These are phyloP conservation scores for Fusarium sp. DNA, from an alignment of 2,329 filamentous ascomycete genomes.

Conservation along the genomic window DNA sequence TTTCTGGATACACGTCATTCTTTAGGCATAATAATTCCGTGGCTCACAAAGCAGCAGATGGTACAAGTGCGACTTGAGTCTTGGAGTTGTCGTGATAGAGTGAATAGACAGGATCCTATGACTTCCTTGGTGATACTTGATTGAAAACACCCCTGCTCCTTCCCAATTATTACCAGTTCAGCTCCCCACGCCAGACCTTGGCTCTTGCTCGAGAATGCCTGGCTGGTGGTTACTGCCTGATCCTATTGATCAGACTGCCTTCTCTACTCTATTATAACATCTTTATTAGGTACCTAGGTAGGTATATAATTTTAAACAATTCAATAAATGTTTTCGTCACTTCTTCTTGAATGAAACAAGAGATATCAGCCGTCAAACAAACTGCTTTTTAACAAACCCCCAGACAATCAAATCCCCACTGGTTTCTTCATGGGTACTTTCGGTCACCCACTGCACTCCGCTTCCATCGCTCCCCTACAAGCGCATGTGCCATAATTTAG, in stretches of 20 bases:
- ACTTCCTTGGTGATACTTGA: background rate
- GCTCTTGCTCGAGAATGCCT: background rate
- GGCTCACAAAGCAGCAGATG: background rate
- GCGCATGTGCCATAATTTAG: slow-evolving; percentile 16
- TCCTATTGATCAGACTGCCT: background rate
- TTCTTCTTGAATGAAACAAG: background rate
- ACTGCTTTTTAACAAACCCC: background rate
- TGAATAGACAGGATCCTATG: background rate
- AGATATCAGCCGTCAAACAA: background rate
- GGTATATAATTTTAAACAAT: background rate
- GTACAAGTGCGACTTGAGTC: background rate
- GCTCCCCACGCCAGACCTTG: slow-evolving; percentile 8
- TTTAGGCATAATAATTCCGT: background rate
- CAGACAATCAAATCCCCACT: slow-evolving; percentile 12
- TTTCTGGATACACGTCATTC: background rate
- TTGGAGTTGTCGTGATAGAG: background rate
- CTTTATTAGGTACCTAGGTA: background rate
- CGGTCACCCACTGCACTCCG: background rate
- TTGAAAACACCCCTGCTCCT: slow-evolving; percentile 11
- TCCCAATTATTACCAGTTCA: slow-evolving; percentile 4
- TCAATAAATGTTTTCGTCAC: background rate
- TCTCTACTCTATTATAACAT: background rate
- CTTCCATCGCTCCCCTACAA: slow-evolving; percentile 1
- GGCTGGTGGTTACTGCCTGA: background rate
- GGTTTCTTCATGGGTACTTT: slow-evolving; percentile 12